Evolutionary conservation across 768 basidiomycete species (phyloP), one percentile per base, ranked within the genome.

Genomic region (Epithele typhae): DNA sequence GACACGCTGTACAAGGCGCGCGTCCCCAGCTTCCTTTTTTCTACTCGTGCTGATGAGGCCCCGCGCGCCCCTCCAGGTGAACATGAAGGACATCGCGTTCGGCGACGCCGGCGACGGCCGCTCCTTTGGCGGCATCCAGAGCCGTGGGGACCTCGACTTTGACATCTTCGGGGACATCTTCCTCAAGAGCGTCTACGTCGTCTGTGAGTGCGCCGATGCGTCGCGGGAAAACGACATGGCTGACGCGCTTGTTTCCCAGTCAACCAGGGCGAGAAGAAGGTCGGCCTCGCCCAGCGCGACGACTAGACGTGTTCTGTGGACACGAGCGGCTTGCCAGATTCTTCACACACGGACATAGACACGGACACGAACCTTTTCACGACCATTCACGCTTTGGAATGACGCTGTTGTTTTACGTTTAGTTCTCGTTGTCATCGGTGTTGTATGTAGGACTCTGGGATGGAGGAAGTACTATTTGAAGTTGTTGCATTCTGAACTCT

Each of bases 101-200:
- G 55, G 55, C 23, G 51, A 56, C 35, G 60, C 60, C 8, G 62
- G 55, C 47, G 51, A 63, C 17, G 59, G 59, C n/a, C 59, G 18
- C 53, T 55, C 50, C 12, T 46, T 60, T 43, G 63, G 60, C 24
- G 60, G 60, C 9, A 61, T 66, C 41, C 63, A 64, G 55, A 63
- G 59, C 53, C 54, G 64, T n/a, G 64, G 64, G 18, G 49, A 61
- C 47, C 48, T 58, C 30, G 48, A 50, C 37, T 62, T 62, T 43
- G 60, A 62, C 46, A 66, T 66, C 49, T 59, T 66, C 36, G 64
- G 64, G 3, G 64, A 66, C 49, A 60, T 64, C 11, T 64, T 64
- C 55, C 52, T 66, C 36, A 64, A 64, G 61, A 55, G 49, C 37
- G 57, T 64, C 30, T 66, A 66, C 37, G 60, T 59, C 43, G 62